These are phyloP conservation scores for Alternaria brassicae DNA, from an alignment of 2,329 filamentous ascomycete genomes.

Conservation along the genomic window DNA sequence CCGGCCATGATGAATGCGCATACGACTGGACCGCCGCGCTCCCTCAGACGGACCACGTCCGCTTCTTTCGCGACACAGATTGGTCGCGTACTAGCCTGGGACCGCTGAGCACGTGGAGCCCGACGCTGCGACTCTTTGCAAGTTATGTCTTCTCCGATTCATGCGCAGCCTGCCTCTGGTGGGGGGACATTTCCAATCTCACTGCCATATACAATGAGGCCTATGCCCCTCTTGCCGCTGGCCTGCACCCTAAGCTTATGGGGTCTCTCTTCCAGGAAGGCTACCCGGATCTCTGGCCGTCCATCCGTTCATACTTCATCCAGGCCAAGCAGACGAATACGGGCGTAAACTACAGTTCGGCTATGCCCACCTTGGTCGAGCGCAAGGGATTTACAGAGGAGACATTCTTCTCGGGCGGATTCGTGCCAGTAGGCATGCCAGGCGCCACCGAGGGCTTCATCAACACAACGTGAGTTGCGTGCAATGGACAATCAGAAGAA, in stretches of 20 bases:
- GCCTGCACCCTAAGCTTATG: conserved; percentile 43
- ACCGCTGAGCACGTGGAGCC: conserved; percentile 33
- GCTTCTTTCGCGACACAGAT: conserved; percentile 41
- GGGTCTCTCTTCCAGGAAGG: conserved; percentile 37
- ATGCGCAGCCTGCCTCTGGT: conserved; percentile 45
- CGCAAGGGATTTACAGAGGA: conserved; percentile 42
- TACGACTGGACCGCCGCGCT: conserved; percentile 42
- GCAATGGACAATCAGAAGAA: background rate
- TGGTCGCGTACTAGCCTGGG: conserved; percentile 40
- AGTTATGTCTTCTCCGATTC: conserved; percentile 44
- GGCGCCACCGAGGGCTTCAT: conserved; percentile 30
- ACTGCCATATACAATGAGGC: conserved; percentile 46
- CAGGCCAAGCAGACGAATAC: conserved; percentile 29
- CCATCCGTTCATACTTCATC: conserved; percentile 35
- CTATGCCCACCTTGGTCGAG: conserved; percentile 34
- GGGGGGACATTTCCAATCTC: conserved; percentile 34
- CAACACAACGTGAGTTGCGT: conserved; percentile 14
- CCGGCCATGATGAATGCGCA: conserved; percentile 1
- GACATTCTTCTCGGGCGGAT: conserved; percentile 43
- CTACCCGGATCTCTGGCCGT: conserved; percentile 40
- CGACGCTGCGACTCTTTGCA: conserved; percentile 40
- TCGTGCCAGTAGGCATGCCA: conserved; percentile 40
- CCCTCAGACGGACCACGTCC: conserved; percentile 41
- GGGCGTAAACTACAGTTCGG: conserved; percentile 36
- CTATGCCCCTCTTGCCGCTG: conserved; percentile 38